phyloP scores from a whole-genome alignment of 2,329 filamentous ascomycete species.

The Colletotrichum echinochloae region DNA sequence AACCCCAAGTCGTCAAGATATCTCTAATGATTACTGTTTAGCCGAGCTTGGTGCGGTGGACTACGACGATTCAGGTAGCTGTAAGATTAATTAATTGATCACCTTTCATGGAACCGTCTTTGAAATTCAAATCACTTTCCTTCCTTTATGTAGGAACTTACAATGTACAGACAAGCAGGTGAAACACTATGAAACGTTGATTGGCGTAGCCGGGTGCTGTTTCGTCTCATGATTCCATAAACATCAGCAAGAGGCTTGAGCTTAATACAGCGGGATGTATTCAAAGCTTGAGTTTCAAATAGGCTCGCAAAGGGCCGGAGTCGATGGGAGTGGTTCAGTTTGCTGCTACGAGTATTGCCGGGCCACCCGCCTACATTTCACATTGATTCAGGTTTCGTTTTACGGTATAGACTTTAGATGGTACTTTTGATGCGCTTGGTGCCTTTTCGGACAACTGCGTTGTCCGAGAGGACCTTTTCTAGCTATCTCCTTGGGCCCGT shows the following conservation, averaged over 20 bases:
- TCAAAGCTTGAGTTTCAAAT: background rate
- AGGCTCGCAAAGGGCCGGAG: background rate
- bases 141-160: background rate
- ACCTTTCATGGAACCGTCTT: background rate
- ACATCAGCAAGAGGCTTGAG: background rate
- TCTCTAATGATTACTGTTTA: background rate
- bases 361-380: background rate
- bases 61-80: too few relatives aligned
- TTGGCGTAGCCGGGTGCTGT: slow-evolving; percentile 1
- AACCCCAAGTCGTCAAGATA: background rate
- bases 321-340: background rate
- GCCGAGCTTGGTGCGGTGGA: too few relatives aligned
- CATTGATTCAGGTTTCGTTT: background rate
- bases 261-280: background rate
- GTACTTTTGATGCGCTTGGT: background rate
- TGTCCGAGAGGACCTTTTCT: background rate
- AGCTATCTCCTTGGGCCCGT: background rate
- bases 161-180: background rate
- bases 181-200: slow-evolving; percentile 35
- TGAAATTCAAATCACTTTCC: background rate
- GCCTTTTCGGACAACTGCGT: fast-evolving
- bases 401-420: background rate
- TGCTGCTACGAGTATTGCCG: background rate
- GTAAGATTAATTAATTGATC: background rate
- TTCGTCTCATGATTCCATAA: slow-evolving; percentile 23